Base-by-base conservation (phyloP, 345 rosid genomes). In the Hibiscus syriacus region DNA sequence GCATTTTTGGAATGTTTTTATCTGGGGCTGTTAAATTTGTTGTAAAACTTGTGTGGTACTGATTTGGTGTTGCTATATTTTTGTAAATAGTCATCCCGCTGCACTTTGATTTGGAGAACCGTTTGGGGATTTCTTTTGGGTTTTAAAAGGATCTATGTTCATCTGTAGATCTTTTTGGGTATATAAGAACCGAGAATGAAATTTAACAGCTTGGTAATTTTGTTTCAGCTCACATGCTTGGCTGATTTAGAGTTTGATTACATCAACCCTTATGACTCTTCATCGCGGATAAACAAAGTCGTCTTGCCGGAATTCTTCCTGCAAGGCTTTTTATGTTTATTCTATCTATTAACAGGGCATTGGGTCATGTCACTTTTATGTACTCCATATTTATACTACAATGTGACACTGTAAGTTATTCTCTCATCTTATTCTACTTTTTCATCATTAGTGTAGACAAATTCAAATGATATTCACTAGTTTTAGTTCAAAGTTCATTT, bases 191-290 rank as follows among this genome's bases (percentile, higher is more conserved):
- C n/a, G 20, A 14, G 14, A 30, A 32, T 49, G 14, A 25, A 27
- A 9, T 32, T 64, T 57, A 38, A 72, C 50, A 6, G 14, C 46
- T 76, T 26, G 27, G 43, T 72, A 34, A 9, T 65, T 56, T 70
- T 73, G 34, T 66, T 79, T 84, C 87, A 88, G 94, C 90, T 88
- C 39, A 83, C 81, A 73, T 81, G 89, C 76, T 80, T 88, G 80
- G 90, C 87, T 0, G 93, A 88, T 82, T 78, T 88, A 8, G 90
- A 88, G 79, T 85, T 84, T 50, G 93, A 85, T 76, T 88, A 84
- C 78, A 81, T 85, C 76, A 88, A 88, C 57, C 93, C 90, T n/a
- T n/a, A n/a, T n/a, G n/a, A n/a, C n/a, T n/a, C n/a, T n/a, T n/a
- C n/a, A n/a, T n/a, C n/a, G n/a, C n/a, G n/a, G n/a, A n/a, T n/a